phyloP scores from a whole-genome alignment of 192 early-diverging fungal genomes.

The Coemansia sp. region DNA sequence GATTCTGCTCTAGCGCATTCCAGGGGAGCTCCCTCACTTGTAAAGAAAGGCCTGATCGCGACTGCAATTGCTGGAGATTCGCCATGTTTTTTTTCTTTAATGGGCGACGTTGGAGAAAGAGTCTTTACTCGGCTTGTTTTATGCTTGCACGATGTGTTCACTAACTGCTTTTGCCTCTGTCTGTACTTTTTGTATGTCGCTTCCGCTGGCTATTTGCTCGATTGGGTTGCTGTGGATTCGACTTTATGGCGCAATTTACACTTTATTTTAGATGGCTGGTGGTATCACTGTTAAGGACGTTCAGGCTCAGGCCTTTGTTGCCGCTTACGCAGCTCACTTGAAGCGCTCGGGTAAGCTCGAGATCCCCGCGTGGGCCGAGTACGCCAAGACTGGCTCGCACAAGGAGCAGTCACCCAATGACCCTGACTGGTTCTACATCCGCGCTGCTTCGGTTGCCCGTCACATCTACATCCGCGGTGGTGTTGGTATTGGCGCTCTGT shows the following conservation, averaged over 20 bases:
- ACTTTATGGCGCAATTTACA: not conserved
- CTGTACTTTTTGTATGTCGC: not conserved
- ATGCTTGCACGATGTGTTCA: not conserved
- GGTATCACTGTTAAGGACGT: slow-evolving; percentile 98
- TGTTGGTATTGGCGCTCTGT: slow-evolving; percentile 92
- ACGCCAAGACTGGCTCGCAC: slow-evolving; percentile 96
- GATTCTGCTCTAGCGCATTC: not conserved
- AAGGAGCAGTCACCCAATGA: slow-evolving; percentile 99
- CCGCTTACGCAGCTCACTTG: slow-evolving; percentile 98
- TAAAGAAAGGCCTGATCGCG: not conserved
- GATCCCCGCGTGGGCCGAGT: slow-evolving; percentile 98
- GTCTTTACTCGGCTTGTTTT: too few species aligned
- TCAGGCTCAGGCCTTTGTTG: slow-evolving; percentile 89
- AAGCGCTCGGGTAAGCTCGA: slow-evolving; percentile 98
- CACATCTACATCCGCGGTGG: slow-evolving; percentile 93
- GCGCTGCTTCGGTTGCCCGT: slow-evolving; percentile 93
- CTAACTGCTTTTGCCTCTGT: not conserved
- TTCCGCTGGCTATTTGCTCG: not conserved
- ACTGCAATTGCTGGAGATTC: slow-evolving; percentile 1
- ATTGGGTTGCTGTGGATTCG: slow-evolving; percentile 2
- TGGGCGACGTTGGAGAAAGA: not conserved
- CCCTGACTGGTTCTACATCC: slow-evolving; percentile 99
- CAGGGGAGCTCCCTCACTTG: not conserved
- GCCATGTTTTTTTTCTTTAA: not conserved
- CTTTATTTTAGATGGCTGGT: slow-evolving; percentile 51